Conservation (phyloP, 306 rosid genomes). For the Lathyrus tuberosus region DNA sequence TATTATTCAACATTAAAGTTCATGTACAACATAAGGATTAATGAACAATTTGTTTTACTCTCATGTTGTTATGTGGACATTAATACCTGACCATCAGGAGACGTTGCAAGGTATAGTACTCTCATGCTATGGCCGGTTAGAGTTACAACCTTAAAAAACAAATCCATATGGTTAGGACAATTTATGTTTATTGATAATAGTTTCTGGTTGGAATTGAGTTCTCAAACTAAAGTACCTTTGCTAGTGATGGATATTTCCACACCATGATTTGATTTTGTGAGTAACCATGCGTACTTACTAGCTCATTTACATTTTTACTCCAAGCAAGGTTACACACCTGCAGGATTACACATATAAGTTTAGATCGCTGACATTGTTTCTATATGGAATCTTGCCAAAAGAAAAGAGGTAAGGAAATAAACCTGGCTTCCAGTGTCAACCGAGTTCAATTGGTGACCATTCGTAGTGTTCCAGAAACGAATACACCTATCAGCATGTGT, state of each 20-base stretch:
- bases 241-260: slow-evolving; percentile 96
- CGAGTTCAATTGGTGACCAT: too few relatives aligned
- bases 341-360: slow-evolving; percentile 7
- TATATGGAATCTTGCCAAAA: slow-evolving; percentile 1
- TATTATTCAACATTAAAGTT: neutral
- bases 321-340: slow-evolving; percentile 98
- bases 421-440: too few relatives aligned
- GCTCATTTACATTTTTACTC: slow-evolving; percentile 96
- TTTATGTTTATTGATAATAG: neutral
- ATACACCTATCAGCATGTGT: too few relatives aligned
- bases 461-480: too few relatives aligned
- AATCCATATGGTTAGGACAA: slow-evolving; percentile 3
- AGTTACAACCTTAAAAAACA: slow-evolving; percentile 73
- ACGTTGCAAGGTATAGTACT: slow-evolving; percentile 94
- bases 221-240: slow-evolving; percentile 69
- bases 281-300: slow-evolving; percentile 97
- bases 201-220: neutral
- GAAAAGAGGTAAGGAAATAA: neutral
- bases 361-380: neutral
- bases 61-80: slow-evolving; percentile 1
- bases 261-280: slow-evolving; percentile 98
- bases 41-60: neutral
- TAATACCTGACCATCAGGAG: slow-evolving; percentile 96
- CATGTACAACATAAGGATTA: neutral
- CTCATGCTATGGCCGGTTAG: slow-evolving; percentile 97